Evolutionary conservation across 2,329 filamentous ascomycete genomes (phyloP).

Genomic region (Alternaria postmessia): DNA sequence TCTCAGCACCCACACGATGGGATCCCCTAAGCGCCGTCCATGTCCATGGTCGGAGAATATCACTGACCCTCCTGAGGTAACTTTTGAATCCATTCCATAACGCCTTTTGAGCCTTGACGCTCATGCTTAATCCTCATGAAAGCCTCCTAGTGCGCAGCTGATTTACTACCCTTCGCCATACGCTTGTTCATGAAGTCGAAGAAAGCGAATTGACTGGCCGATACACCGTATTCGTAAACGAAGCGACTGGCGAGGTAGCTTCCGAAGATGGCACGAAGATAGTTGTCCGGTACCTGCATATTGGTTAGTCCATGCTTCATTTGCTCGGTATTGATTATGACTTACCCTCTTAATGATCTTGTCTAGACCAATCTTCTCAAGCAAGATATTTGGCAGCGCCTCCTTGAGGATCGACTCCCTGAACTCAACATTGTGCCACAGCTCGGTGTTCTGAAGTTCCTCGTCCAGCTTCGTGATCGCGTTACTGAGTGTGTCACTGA

Average conservation of each 20-base stretch:
- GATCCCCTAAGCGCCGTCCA: conserved; percentile 16
- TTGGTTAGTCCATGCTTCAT: conserved; percentile 26
- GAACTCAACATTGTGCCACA: conserved; percentile 86
- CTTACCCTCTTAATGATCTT: conserved; percentile 81
- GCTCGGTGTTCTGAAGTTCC: conserved; percentile 89
- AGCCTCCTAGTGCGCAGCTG: conserved; percentile 12
- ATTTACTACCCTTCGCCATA: conserved; percentile 47
- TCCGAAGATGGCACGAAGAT: conserved; percentile 94
- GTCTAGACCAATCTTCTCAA: conserved; percentile 90
- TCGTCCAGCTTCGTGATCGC: conserved; percentile 98
- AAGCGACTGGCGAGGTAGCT: conserved; percentile 95
- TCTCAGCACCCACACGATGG: conserved; percentile 8
- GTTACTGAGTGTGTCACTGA: conserved; percentile 88
- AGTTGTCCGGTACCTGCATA: conserved; percentile 79
- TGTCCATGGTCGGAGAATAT: conserved; percentile 1
- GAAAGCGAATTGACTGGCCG: conserved; percentile 95
- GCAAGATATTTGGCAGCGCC: conserved; percentile 82
- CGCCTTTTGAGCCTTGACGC: conserved; percentile 5
- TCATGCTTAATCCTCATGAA: neutral
- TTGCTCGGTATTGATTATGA: conserved; percentile 19
- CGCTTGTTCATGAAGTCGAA: conserved; percentile 79
- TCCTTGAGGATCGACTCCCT: conserved; percentile 81
- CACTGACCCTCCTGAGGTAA: neutral
- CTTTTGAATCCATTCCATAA: conserved; percentile 11
- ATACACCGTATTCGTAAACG: conserved; percentile 93